Evolutionary conservation across 129 eudicot genomes (phyloP).

Genomic region (Tagetes patula): DNA sequence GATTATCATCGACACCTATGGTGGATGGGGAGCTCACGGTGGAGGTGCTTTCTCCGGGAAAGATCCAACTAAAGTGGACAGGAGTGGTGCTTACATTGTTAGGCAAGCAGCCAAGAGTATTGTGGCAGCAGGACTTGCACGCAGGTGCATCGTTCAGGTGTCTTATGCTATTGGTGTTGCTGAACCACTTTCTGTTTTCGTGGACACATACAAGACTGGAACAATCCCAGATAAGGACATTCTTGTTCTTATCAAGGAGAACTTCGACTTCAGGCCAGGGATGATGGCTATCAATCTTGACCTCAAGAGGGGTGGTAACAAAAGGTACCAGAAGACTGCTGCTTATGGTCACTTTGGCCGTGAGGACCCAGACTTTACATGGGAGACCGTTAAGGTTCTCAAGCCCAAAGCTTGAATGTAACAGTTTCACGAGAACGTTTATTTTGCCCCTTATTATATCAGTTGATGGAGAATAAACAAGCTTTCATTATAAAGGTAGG

Average conservation of each 20-base stretch:
- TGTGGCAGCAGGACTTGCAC: conserved; percentile 49
- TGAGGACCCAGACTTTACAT: conserved; percentile 45
- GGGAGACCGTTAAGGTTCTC: conserved; percentile 43
- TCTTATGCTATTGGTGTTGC: conserved; percentile 49
- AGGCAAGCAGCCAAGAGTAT: conserved; percentile 52
- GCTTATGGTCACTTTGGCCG: conserved; percentile 49
- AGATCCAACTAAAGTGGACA: conserved; percentile 68
- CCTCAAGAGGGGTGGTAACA: conserved; percentile 45
- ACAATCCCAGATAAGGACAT: conserved; percentile 45
- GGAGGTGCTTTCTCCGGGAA: conserved; percentile 47
- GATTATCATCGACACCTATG: conserved; percentile 73
- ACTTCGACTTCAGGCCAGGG: conserved; percentile 48
- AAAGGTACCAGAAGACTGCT: conserved; percentile 52
- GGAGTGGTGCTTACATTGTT: conserved; percentile 46
- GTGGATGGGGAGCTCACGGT: conserved; percentile 76
- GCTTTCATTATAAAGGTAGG: conserved; percentile 21
- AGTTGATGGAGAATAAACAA: conserved; percentile 29
- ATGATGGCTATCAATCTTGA: conserved; percentile 49
- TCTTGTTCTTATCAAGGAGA: conserved; percentile 44
- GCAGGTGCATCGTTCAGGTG: conserved; percentile 48
- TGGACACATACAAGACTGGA: conserved; percentile 48
- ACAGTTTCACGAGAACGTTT: conserved; percentile 26
- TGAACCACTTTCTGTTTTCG: conserved; percentile 44
- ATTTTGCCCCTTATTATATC: conserved; percentile 16
- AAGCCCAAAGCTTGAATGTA: conserved; percentile 44